A percentile compares a stretch with the other conserved stretches of the same genome.
Evolutionary conservation across 1,284 basidiomycete genomes (phyloP).

Genomic region (Blastosporella zonata): DNA sequence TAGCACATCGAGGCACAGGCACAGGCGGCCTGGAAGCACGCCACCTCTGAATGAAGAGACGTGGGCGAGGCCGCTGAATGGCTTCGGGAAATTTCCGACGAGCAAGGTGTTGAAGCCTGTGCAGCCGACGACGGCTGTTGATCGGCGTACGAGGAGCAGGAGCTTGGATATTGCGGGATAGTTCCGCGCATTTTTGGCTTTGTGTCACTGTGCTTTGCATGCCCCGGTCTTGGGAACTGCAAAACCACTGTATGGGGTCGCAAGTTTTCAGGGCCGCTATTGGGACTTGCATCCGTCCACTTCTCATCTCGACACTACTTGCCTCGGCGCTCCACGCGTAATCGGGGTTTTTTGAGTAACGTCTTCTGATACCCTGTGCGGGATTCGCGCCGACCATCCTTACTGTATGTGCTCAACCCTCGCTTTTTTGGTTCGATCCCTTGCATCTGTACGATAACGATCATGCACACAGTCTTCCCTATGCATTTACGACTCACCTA

Average conservation of each 20-base stretch:
- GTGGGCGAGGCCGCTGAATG: background rate
- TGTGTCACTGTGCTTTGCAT: no score
- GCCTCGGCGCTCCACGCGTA: no score
- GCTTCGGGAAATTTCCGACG: conserved; percentile 4
- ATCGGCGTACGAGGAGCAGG: conserved; percentile 15
- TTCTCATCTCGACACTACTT: no score
- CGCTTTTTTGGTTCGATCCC: background rate
- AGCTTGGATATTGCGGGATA: conserved; percentile 14
- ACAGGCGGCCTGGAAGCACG: conserved; percentile 14
- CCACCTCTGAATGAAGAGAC: conserved; percentile 11
- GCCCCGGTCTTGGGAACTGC: no score
- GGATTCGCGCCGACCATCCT: background rate
- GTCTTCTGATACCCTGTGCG: no score
- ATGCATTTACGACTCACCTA: background rate
- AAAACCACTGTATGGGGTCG: no score
- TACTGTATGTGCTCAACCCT: background rate
- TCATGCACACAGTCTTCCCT: background rate
- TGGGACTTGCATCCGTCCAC: no score
- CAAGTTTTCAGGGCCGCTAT: no score
- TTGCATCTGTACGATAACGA: background rate
- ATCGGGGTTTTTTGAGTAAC: no score
- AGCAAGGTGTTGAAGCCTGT: conserved; percentile 8
- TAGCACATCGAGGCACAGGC: background rate
- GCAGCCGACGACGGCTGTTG: conserved; percentile 10
- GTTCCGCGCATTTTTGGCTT: background rate